Conservation (phyloP, 106 monocot species). For the Iris macrosiphon region DNA sequence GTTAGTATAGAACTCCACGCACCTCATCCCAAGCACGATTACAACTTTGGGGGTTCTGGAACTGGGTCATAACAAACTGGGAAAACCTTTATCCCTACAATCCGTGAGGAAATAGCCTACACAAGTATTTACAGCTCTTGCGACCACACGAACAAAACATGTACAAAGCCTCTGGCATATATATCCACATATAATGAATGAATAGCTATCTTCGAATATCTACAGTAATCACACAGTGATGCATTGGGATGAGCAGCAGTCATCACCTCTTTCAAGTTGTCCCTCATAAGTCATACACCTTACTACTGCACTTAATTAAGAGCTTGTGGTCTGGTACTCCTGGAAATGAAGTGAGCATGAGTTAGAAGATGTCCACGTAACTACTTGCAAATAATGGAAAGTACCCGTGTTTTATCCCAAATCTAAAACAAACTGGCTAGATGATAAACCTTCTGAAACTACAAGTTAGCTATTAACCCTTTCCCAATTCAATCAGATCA, state of each 20-base stretch:
- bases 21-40: neutral
- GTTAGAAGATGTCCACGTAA: neutral
- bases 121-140: neutral
- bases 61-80: neutral
- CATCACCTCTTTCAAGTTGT: neutral
- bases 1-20: too few relatives aligned
- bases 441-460: neutral
- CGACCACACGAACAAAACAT: neutral
- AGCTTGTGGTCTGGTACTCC: neutral
- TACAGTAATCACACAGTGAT: neutral
- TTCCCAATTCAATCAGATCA: neutral
- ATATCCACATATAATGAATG: slow-evolving; percentile 6
- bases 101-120: neutral
- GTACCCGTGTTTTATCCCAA: too few relatives aligned
- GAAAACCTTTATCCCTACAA: neutral
- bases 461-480: neutral
- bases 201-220: neutral
- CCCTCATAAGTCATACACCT: neutral
- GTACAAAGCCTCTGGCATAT: neutral
- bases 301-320: neutral
- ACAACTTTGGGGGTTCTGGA: neutral
- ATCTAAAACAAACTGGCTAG: neutral
- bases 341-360: slow-evolving; percentile 1
- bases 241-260: neutral
- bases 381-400: neutral